phyloP scores from a whole-genome alignment of 2,329 filamentous ascomycete species.

The Aspergillus pseudoviridinutans region DNA sequence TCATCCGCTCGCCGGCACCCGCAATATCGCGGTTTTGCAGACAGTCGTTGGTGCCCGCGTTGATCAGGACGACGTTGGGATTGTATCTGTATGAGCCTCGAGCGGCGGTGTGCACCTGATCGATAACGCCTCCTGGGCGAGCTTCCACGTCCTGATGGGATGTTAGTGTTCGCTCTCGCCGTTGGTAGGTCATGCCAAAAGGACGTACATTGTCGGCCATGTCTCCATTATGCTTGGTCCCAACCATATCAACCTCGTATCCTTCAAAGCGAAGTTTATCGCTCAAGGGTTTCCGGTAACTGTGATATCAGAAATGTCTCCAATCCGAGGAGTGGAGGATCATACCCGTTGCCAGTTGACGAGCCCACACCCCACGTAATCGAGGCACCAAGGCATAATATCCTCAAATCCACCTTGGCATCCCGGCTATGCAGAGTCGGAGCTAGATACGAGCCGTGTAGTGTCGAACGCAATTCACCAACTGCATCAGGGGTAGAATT shows the following conservation, averaged over 20 bases:
- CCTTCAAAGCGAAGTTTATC: slow-evolving; percentile 7
- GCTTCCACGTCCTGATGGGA: slow-evolving; percentile 4
- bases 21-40: neutral
- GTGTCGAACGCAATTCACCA: too few species aligned
- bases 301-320: too few species aligned
- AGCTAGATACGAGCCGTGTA: too few species aligned
- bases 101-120: neutral
- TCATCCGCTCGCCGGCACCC: slow-evolving; percentile 2
- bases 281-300: slow-evolving; percentile 10
- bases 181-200: neutral
- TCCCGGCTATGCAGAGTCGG: too few species aligned
- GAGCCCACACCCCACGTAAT: slow-evolving; percentile 12
- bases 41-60: slow-evolving; percentile 9
- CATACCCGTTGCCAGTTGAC: slow-evolving; percentile 5
- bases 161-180: neutral
- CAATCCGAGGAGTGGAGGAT: too few species aligned
- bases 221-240: slow-evolving; percentile 6
- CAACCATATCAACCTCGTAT: slow-evolving; percentile 14
- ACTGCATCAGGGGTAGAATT: too few species aligned
- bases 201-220: slow-evolving; percentile 19
- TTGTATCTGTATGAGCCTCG: neutral
- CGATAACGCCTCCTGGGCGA: slow-evolving; percentile 1
- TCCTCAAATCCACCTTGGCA: neutral
- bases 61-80: slow-evolving; percentile 8
- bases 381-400: slow-evolving; percentile 10